phyloP scores from a whole-genome alignment of 257 asterid genomes.

The Verbena officinalis region DNA sequence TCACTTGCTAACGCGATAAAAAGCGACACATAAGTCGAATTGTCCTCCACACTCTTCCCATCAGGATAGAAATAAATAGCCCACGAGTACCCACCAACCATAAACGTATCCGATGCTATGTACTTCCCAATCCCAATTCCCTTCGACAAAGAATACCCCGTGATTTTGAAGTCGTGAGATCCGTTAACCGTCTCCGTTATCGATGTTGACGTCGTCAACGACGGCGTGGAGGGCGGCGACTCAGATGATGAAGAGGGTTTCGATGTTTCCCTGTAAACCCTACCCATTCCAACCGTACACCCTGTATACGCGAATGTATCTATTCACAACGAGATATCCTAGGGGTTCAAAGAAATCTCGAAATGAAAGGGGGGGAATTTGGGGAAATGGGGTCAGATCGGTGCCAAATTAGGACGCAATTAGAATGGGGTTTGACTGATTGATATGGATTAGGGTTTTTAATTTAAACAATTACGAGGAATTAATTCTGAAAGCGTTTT shows the following conservation, averaged over 20 bases:
- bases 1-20: constrained; percentile 85
- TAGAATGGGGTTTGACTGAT: not conserved
- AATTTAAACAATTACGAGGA: constrained; percentile 21
- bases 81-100: constrained; percentile 94
- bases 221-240: constrained; percentile 43
- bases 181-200: constrained; percentile 82
- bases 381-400: constrained; percentile 31
- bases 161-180: constrained; percentile 78
- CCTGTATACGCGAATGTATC: not conserved
- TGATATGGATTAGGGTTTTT: constrained; percentile 30
- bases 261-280: constrained; percentile 52
- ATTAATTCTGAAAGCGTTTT: constrained; percentile 28
- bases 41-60: constrained; percentile 92
- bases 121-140: constrained; percentile 94
- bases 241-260: constrained; percentile 53
- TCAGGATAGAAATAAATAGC: constrained; percentile 95
- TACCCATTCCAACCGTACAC: constrained; percentile 79
- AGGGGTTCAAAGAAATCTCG: too few species aligned
- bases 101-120: constrained; percentile 75
- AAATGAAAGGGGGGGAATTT: not conserved
- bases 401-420: not conserved
- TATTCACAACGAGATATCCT: too few species aligned
- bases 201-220: constrained; percentile 74
- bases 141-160: constrained; percentile 79
- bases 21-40: constrained; percentile 78